Percentiles rank a stretch among this genome's conserved stretches.
Evolutionary conservation across 495 filamentous ascomycete genomes (phyloP).

Genomic region (Talaromyces adpressus): DNA sequence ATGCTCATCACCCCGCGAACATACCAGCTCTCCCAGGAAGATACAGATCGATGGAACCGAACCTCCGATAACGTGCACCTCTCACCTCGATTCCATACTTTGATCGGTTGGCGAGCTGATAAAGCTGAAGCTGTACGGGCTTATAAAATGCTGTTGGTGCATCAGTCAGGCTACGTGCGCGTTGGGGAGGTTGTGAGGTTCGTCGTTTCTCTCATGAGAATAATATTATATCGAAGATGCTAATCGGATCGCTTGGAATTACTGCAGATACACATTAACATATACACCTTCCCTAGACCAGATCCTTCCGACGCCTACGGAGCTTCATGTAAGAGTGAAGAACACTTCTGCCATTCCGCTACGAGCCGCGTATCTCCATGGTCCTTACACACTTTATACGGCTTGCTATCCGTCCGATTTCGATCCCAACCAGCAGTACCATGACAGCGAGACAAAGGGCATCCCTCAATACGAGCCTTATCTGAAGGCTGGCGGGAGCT

Average conservation of each 20-base stretch:
- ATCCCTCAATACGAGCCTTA: slow-evolving; percentile 89
- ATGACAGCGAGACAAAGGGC: slow-evolving; percentile 52
- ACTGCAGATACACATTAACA: slow-evolving; percentile 71
- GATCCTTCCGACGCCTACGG: slow-evolving; percentile 72
- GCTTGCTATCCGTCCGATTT: slow-evolving; percentile 76
- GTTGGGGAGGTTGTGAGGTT: slow-evolving; percentile 84
- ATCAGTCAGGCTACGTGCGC: slow-evolving; percentile 83
- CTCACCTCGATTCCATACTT: slow-evolving; percentile 22
- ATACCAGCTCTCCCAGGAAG: slow-evolving; percentile 38
- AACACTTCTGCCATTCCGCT: slow-evolving; percentile 88
- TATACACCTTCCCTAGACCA: slow-evolving; percentile 86
- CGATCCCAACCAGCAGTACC: slow-evolving; percentile 67
- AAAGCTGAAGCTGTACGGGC: slow-evolving; percentile 13
- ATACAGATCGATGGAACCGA: slow-evolving; percentile 24
- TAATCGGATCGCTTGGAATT: not conserved
- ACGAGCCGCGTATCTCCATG: slow-evolving; percentile 91
- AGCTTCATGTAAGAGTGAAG: slow-evolving; percentile 76
- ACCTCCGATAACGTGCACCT: slow-evolving; percentile 13
- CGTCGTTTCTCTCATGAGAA: slow-evolving; percentile 5
- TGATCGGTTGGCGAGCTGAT: slow-evolving; percentile 34
- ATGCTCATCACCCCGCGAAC: slow-evolving; percentile 46
- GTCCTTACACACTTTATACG: slow-evolving; percentile 84
- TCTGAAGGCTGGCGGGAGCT: slow-evolving; percentile 85
- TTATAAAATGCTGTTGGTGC: slow-evolving; percentile 72
- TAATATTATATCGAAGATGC: slow-evolving; percentile 10